Conservation (phyloP, 345 rosid species). For the Trapa incisa region DNA sequence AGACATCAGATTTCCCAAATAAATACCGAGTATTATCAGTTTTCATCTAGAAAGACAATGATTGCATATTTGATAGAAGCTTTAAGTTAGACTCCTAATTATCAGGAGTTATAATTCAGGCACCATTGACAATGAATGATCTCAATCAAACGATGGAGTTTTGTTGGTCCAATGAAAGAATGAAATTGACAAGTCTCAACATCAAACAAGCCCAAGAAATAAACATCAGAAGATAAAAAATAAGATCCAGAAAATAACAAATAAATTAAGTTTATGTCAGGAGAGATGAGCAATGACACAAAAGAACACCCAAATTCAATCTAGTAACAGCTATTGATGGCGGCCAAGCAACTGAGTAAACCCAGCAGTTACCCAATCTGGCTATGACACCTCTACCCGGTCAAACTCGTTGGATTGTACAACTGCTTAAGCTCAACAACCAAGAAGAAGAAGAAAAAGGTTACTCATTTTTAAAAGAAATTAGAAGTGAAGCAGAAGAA, state of each 20-base stretch:
- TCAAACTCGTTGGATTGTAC: neutral
- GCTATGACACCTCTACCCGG: neutral
- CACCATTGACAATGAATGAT: neutral
- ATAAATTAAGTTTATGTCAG: neutral
- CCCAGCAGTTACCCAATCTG: neutral
- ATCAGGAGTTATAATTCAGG: neutral
- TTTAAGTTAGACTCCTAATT: neutral
- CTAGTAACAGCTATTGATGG: neutral
- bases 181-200: neutral
- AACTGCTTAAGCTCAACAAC: neutral
- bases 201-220: neutral
- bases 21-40: neutral
- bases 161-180: neutral
- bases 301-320: too few relatives aligned
- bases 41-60: neutral
- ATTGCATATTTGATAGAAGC: neutral
- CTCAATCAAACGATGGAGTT: too few relatives aligned
- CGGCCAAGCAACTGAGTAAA: neutral
- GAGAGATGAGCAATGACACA: neutral
- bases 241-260: neutral
- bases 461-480: neutral
- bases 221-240: neutral
- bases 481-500: neutral
- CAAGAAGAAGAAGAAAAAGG: neutral
- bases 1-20: too few relatives aligned